phyloP scores from a whole-genome alignment of 2,329 filamentous ascomycete species.

The Curvularia eragrostidis region DNA sequence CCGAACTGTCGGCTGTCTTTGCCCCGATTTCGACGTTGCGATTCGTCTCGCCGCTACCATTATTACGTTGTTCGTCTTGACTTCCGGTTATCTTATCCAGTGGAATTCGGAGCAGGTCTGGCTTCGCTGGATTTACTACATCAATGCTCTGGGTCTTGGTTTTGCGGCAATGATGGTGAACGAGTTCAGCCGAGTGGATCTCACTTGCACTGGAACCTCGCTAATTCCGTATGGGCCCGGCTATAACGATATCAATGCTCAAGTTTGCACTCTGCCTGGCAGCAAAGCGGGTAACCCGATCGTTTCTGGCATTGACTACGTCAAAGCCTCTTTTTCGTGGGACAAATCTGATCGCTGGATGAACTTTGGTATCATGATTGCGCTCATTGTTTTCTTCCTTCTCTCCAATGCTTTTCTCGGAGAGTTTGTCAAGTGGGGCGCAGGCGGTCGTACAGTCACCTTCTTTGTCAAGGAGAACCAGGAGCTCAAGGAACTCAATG shows the following conservation, averaged over 20 bases:
- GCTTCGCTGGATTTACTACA: constrained; percentile 83
- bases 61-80: constrained; percentile 82
- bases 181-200: constrained; percentile 73
- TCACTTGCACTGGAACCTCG: constrained; percentile 72
- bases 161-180: constrained; percentile 86
- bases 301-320: constrained; percentile 73
- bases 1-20: constrained; percentile 65
- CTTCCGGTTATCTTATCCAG: constrained; percentile 83
- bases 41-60: constrained; percentile 79
- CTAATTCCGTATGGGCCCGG: constrained; percentile 74
- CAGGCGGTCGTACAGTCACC: constrained; percentile 80
- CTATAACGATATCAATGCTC: constrained; percentile 74
- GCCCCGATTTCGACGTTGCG: constrained; percentile 83
- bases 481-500: constrained; percentile 71
- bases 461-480: constrained; percentile 75
- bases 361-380: constrained; percentile 68
- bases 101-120: constrained; percentile 77
- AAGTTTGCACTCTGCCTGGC: constrained; percentile 82
- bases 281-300: constrained; percentile 68
- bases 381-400: constrained; percentile 77
- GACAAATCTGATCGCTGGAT: constrained; percentile 73
- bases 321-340: constrained; percentile 73
- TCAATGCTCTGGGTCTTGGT: constrained; percentile 77
- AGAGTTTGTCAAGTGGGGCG: constrained; percentile 78
- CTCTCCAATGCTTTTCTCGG: constrained; percentile 75